Evolutionary conservation across 2,329 filamentous ascomycete genomes (phyloP).

Genomic region (Pseudopyrenochaeta lycopersici): DNA sequence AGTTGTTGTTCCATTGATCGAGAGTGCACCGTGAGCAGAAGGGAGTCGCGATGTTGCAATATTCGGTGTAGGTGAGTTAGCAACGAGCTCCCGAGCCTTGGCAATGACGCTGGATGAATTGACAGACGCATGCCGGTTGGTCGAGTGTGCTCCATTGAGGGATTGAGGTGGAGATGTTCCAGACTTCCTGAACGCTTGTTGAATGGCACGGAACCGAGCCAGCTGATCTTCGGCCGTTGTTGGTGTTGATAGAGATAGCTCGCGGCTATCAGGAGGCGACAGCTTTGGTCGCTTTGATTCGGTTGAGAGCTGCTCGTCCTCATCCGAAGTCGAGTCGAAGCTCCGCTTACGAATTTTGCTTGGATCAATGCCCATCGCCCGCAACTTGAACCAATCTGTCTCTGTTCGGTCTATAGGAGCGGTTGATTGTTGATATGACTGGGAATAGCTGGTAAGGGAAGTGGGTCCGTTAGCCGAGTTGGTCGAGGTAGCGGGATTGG

Average conservation of each 20-base stretch:
- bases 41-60: neutral
- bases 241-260: conserved; percentile 11
- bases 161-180: conserved; percentile 14
- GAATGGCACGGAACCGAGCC: conserved; percentile 32
- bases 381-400: conserved; percentile 61
- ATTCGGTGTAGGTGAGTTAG: conserved; percentile 4
- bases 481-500: conserved; percentile 4
- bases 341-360: conserved; percentile 42
- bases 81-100: conserved; percentile 18
- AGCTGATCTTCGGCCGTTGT: conserved; percentile 30
- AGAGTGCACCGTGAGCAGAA: conserved; percentile 6
- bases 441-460: conserved; percentile 28
- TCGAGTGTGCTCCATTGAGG: conserved; percentile 8
- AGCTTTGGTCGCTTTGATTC: conserved; percentile 35
- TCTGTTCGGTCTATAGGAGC: conserved; percentile 54
- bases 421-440: conserved; percentile 32
- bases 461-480: conserved; percentile 6
- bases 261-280: conserved; percentile 16
- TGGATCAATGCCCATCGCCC: conserved; percentile 58
- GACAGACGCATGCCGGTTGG: conserved; percentile 19
- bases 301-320: conserved; percentile 24
- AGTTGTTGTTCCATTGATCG: conserved; percentile 14
- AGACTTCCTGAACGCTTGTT: conserved; percentile 21
- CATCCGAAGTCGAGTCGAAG: conserved; percentile 36
- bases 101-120: conserved; percentile 14